Evolutionary conservation across 345 rosid species (phyloP).

Genomic region (Rubroshorea leprosula): DNA sequence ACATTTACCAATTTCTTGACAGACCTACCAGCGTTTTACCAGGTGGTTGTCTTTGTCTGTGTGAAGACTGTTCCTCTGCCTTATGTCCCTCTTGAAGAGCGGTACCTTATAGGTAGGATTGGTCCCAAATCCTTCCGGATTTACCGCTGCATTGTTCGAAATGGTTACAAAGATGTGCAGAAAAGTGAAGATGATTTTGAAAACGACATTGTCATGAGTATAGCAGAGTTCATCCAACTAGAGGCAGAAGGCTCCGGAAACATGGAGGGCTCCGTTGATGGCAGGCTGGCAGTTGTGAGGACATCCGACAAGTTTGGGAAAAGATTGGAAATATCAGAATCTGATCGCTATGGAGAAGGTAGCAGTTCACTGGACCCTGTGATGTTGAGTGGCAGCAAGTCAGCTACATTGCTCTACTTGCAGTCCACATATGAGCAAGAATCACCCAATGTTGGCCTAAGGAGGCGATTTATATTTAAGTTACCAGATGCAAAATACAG

Average conservation of each 20-base stretch:
- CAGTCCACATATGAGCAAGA: conserved; percentile 62
- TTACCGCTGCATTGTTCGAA: conserved; percentile 84
- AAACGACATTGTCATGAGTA: conserved; percentile 76
- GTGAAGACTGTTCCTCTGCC: conserved; percentile 83
- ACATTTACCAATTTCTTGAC: conserved; percentile 78
- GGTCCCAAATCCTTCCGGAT: conserved; percentile 89
- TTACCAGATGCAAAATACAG: conserved; percentile 49
- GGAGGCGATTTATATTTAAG: conserved; percentile 48
- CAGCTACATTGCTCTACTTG: conserved; percentile 48
- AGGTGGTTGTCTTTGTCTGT: conserved; percentile 81
- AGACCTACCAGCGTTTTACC: conserved; percentile 86
- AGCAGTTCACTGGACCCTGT: conserved; percentile 32
- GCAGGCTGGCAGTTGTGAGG: conserved; percentile 71
- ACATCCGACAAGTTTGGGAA: conserved; percentile 76
- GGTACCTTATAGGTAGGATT: conserved; percentile 79
- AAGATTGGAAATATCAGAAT: conserved; percentile 48
- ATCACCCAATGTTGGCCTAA: conserved; percentile 36
- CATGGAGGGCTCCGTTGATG: conserved; percentile 48
- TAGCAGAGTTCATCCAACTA: conserved; percentile 88
- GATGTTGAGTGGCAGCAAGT: conserved; percentile 52
- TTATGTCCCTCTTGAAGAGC: conserved; percentile 66
- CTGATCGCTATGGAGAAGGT: conserved; percentile 31
- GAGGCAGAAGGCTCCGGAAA: conserved; percentile 71
- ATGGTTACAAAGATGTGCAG: conserved; percentile 81
- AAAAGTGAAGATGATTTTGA: conserved; percentile 67